Percentiles rank a stretch among this genome's conserved stretches.
Conservation (phyloP, 352 stramenopile species). For the Pythium plurisporium region DNA sequence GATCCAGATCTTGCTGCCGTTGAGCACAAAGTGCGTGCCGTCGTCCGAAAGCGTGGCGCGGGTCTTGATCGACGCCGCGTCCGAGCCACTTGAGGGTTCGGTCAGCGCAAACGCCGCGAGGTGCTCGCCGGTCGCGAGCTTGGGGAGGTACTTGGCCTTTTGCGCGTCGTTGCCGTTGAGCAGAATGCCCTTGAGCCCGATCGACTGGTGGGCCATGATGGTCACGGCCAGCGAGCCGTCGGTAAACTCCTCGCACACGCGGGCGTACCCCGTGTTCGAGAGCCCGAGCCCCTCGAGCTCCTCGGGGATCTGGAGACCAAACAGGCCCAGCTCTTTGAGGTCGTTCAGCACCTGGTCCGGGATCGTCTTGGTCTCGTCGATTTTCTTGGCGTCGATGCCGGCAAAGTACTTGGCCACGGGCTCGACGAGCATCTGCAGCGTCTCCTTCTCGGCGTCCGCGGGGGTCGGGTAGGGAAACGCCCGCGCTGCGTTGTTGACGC, state of each 20-base stretch:
- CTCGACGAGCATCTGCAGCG: slow-evolving; percentile 81
- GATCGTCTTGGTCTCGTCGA: slow-evolving; percentile 83
- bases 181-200: slow-evolving; percentile 84
- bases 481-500: slow-evolving; percentile 73
- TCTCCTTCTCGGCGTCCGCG: slow-evolving; percentile 69
- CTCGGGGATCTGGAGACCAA: slow-evolving; percentile 83
- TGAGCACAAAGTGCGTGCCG: slow-evolving; percentile 88
- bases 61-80: slow-evolving; percentile 89
- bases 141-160: slow-evolving; percentile 87
- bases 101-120: slow-evolving; percentile 87
- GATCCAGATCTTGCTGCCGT: slow-evolving; percentile 97
- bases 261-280: slow-evolving; percentile 82
- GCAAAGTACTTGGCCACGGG: slow-evolving; percentile 78
- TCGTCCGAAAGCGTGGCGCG: slow-evolving; percentile 87
- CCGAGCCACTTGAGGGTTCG: slow-evolving; percentile 88
- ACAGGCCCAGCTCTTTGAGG: slow-evolving; percentile 83
- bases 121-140: slow-evolving; percentile 85
- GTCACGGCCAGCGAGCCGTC: slow-evolving; percentile 76
- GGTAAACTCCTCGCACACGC: slow-evolving; percentile 82
- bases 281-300: slow-evolving; percentile 71
- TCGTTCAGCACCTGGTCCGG: slow-evolving; percentile 62
- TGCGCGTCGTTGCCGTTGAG: slow-evolving; percentile 82
- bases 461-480: slow-evolving; percentile 79
- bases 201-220: slow-evolving; percentile 87
- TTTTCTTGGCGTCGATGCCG: slow-evolving; percentile 58